Conservation (phyloP, 768 basidiomycete species). For the Auricularia heimuer region DNA sequence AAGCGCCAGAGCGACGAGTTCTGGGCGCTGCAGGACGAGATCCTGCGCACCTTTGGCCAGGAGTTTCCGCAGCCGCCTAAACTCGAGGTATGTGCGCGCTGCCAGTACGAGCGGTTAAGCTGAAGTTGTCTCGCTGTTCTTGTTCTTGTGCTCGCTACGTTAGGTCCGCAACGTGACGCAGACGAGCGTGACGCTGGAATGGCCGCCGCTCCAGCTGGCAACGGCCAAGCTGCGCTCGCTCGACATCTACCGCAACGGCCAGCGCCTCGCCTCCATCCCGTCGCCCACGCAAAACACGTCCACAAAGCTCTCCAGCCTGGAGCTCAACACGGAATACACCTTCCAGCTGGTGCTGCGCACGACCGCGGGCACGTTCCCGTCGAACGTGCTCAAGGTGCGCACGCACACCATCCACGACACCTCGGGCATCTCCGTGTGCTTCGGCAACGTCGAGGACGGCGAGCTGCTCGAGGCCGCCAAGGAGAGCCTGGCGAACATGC, state of each 20-base stretch:
- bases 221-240: slow-evolving; percentile 78
- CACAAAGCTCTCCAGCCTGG: slow-evolving; percentile 76
- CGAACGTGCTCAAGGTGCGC: slow-evolving; percentile 69
- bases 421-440: slow-evolving; percentile 89
- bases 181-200: slow-evolving; percentile 93
- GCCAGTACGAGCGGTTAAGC: too few species aligned
- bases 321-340: slow-evolving; percentile 74
- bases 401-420: slow-evolving; percentile 96
- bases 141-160: background rate
- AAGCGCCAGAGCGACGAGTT: slow-evolving; percentile 73
- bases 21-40: slow-evolving; percentile 73
- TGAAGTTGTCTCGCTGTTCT: background rate
- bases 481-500: slow-evolving; percentile 72
- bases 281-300: slow-evolving; percentile 76
- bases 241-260: slow-evolving; percentile 87
- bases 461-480: slow-evolving; percentile 74
- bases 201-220: slow-evolving; percentile 79
- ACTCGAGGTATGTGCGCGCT: slow-evolving; percentile 44
- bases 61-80: slow-evolving; percentile 59
- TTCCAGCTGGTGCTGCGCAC: slow-evolving; percentile 94
- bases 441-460: slow-evolving; percentile 77
- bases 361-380: slow-evolving; percentile 82
- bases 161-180: slow-evolving; percentile 91
- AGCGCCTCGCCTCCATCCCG: slow-evolving; percentile 79
- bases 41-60: slow-evolving; percentile 64